phyloP scores from a whole-genome alignment of 2,329 filamentous ascomycete genomes.

The Periconia digitata region DNA sequence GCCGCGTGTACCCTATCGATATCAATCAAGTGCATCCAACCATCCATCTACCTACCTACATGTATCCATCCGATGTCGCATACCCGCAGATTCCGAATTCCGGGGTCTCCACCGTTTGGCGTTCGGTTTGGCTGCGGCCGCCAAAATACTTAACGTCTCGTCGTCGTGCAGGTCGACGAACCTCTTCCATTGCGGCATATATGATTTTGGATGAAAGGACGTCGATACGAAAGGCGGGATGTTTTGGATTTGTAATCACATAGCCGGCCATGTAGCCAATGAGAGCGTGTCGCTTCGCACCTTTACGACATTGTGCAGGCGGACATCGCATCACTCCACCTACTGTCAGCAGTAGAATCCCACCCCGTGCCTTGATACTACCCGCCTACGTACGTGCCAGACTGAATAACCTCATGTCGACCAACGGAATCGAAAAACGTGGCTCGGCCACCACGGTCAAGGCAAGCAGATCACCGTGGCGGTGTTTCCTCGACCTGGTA shows the following conservation, averaged over 20 bases:
- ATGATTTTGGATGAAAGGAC: not conserved
- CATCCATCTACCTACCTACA: no score
- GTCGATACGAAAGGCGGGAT: not conserved
- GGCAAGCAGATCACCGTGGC: conserved; percentile 9
- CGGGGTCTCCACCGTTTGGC: no score
- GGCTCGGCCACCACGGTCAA: conserved; percentile 25
- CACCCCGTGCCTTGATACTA: not conserved
- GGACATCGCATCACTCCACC: not conserved
- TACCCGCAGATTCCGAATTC: not conserved
- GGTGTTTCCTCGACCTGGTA: not conserved
- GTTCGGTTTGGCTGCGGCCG: no score
- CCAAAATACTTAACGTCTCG: no score
- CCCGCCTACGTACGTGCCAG: not conserved
- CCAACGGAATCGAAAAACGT: conserved; percentile 22
- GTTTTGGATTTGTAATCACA: not conserved
- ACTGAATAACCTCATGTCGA: conserved; percentile 17
- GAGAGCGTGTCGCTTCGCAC: not conserved
- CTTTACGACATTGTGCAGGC: no score
- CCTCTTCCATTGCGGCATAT: no score
- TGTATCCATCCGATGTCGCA: not conserved
- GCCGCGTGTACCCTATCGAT: not conserved
- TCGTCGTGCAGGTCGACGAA: no score
- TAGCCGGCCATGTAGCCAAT: not conserved
- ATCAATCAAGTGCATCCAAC: no score
- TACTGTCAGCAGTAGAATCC: not conserved